Base-by-base conservation (phyloP, 2,329 filamentous ascomycete genomes). In the Penicillium fuscoglaucum region DNA sequence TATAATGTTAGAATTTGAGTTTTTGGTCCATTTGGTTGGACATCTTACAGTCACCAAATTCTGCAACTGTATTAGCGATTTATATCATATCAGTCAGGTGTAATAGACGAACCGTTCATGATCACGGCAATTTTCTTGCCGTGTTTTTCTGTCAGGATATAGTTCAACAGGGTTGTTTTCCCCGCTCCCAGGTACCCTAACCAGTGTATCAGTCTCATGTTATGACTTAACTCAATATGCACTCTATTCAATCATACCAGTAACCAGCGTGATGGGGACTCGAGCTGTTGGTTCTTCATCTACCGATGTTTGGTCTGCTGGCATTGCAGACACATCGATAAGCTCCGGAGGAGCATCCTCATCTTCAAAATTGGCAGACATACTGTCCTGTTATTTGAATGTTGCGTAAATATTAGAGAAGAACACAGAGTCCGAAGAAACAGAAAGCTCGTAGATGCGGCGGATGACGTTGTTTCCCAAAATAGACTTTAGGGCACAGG, bases 111-210 rank as follows among this genome's bases (percentile, higher is more conserved):
- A 78, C 91, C 92, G 75, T 99, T 99, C 80, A 99, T 85, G 57
- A 99, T 98, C 15, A 99, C 95, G 12, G 95, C 95, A 74, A 99
- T 95, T 71, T 92, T 96, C 82, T 98, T 98, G 74, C 93, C 93
- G 82, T 99, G 95, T 61, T 93, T 88, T 58, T 93, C 92, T 29
- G 90, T 96, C 52, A 99, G 81, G 61, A 99, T 98, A 74, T 98
- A 96, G 74, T 99, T 98, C 58, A 99, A 81, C 31, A 98, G 78
- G 0, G 93, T 98, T 0, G 93, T 98, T 77, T 99, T 99, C 19
- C 95, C 95, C 9, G 95, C 91, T 19, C 95, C 95, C 4, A 99
- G 84, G 71, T 99, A 99, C 4, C 95, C 91, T 95, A 26, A 43
- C 61, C 28, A 61, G 40, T 47, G n/a, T 52, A 9, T 57, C 46